Conservation (phyloP, 257 asterid genomes). For the Lantana camara region DNA sequence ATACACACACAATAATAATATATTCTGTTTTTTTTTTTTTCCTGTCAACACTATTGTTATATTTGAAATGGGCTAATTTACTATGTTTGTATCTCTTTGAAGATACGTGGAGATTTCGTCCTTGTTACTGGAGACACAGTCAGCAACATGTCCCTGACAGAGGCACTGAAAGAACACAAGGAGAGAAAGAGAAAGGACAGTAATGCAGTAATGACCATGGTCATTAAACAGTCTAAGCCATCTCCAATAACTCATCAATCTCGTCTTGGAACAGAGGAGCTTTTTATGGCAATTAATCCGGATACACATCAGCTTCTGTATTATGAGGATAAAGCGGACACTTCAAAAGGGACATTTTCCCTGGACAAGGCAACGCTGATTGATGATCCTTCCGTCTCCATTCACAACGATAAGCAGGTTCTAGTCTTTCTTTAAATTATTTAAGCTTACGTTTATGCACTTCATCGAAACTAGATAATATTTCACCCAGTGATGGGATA, state of each 20-base stretch:
- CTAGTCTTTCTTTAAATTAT: constrained; percentile 26
- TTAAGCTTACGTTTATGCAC: constrained; percentile 26
- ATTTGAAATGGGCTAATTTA: constrained; percentile 22
- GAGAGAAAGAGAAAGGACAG: constrained; percentile 85
- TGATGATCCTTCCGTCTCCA: constrained; percentile 62
- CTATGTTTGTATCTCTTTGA: constrained; percentile 33
- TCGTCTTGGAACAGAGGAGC: constrained; percentile 95
- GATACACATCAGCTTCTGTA: constrained; percentile 82
- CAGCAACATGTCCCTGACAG: constrained; percentile 91
- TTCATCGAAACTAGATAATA: neutral
- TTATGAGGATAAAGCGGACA: constrained; percentile 81
- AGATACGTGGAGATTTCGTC: constrained; percentile 91
- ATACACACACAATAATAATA: too few relatives aligned
- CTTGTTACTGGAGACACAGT: constrained; percentile 96
- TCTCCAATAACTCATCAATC: constrained; percentile 79
- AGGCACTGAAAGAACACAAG: constrained; percentile 78
- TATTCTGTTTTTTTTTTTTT: too few relatives aligned
- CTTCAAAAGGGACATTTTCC: constrained; percentile 54
- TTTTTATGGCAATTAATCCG: constrained; percentile 89
- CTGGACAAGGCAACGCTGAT: constrained; percentile 71
- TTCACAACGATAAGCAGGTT: constrained; percentile 97
- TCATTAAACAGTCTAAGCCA: constrained; percentile 78
- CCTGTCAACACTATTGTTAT: constrained; percentile 9
- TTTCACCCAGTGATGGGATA: neutral
- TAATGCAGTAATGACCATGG: constrained; percentile 97